phyloP scores from a whole-genome alignment of 2,329 filamentous ascomycete genomes.

The Fusarium sp. region DNA sequence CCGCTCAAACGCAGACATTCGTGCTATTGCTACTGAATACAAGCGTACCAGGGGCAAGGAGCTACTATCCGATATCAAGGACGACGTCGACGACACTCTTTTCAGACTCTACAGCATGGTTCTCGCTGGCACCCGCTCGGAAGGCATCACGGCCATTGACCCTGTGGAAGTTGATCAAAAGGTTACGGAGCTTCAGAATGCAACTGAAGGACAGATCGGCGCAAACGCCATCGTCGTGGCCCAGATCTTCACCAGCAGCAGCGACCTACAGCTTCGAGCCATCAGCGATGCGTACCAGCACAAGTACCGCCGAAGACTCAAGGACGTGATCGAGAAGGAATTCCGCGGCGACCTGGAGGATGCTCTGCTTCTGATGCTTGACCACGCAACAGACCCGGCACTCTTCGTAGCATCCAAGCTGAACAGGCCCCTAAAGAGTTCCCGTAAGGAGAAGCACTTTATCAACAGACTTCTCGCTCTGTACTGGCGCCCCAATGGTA shows the following conservation, averaged over 20 bases:
- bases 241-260: conserved; percentile 48
- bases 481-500: conserved; percentile 47
- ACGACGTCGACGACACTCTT: conserved; percentile 47
- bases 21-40: conserved; percentile 48
- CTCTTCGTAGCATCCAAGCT: conserved; percentile 43
- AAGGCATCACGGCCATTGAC: conserved; percentile 43
- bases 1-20: conserved; percentile 51
- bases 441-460: conserved; percentile 47
- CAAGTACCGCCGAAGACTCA: conserved; percentile 49
- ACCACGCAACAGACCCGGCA: conserved; percentile 38
- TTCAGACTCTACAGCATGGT: conserved; percentile 51
- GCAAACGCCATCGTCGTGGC: conserved; percentile 47
- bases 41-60: conserved; percentile 44
- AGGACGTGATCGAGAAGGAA: conserved; percentile 50
- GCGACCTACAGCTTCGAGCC: conserved; percentile 48
- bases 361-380: conserved; percentile 46
- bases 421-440: conserved; percentile 40
- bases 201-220: conserved; percentile 48
- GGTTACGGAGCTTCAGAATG: conserved; percentile 47
- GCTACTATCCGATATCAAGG: conserved; percentile 46
- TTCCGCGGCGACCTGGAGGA: conserved; percentile 51
- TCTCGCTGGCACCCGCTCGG: conserved; percentile 43
- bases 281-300: conserved; percentile 45
- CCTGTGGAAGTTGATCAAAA: conserved; percentile 49
- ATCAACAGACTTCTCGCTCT: conserved; percentile 48